Base-by-base conservation (phyloP, 140 eudicot species). In the Oenanthe javanica region DNA sequence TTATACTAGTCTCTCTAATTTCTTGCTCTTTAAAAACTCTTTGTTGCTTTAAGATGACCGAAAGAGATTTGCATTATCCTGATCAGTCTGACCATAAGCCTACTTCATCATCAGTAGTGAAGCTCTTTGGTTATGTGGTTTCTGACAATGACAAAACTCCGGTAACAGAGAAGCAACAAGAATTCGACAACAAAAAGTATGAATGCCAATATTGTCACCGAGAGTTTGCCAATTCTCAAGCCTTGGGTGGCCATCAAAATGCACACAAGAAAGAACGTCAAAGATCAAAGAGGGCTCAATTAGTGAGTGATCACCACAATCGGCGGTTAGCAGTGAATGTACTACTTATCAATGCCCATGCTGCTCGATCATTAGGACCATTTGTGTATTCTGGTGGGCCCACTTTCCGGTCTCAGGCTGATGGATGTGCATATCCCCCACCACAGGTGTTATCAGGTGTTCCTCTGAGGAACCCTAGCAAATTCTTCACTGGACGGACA, bases 181-280 rank as follows among this genome's bases (percentile, higher is more conserved):
- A 84, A 9, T 18, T 25, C 6, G 89, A 89, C 75, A 87, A 69
- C 80, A 89, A 84, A 72, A 73, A 90, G 50, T 90, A 90, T 23
- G 97, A 86, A 57, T 93, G 98, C 86, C 97, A 91, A 64, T 92
- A 86, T 66, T 93, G 98, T 80, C 80, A 85, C 85, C 74, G 93
- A 6, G 92, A 88, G 78, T 93, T 91, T 11, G 86, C 92, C 12
- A 93, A 91, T 77, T 93, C 98, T 40, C 98, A 93, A 80, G 98
- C 98, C 48, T 81, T 93, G 76, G 98, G 98, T 18, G 98, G 98
- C 49, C 98, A 93, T 57, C 97, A 93, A 42, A 93, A 93, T 77
- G 98, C 98, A 19, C 98, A 93, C 86, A 93, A 89, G 87, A 93
- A 89, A 84, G 98, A 93, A 79, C 66, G 98, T 19, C 94, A 86